phyloP scores from a whole-genome alignment of 2,329 filamentous ascomycete species.

The Aspergillus arachidicola region DNA sequence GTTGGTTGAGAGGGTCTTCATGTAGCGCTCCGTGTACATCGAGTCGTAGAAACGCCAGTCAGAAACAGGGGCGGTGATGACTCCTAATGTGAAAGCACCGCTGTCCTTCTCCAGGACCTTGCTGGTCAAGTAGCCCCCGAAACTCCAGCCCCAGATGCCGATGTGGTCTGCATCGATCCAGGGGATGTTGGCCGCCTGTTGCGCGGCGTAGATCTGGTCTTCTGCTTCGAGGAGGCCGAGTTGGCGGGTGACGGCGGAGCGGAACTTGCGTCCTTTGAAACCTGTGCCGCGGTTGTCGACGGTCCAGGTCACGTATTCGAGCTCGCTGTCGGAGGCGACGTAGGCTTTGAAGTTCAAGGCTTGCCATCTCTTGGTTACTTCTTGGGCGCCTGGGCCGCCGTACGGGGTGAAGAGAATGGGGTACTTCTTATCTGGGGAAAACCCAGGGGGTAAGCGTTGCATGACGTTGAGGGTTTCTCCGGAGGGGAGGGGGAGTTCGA shows the following conservation, averaged over 20 bases:
- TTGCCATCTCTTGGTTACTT: conserved; percentile 61
- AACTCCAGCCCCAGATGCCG: conserved; percentile 71
- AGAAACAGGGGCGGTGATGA: conserved; percentile 67
- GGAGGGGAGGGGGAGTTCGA: conserved; percentile 63
- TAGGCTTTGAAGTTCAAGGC: conserved; percentile 63
- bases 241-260: conserved; percentile 58
- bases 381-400: conserved; percentile 66
- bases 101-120: conserved; percentile 68
- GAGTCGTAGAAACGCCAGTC: conserved; percentile 74
- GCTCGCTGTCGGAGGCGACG: conserved; percentile 67
- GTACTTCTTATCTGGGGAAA: conserved; percentile 65
- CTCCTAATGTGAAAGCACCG: conserved; percentile 62
- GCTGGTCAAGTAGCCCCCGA: conserved; percentile 66
- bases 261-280: conserved; percentile 65
- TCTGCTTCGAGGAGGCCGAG: conserved; percentile 65
- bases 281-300: conserved; percentile 71
- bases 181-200: conserved; percentile 52
- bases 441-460: conserved; percentile 66
- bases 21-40: conserved; percentile 73
- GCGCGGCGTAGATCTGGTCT: conserved; percentile 70
- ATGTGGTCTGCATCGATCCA: conserved; percentile 63
- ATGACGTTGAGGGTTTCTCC: conserved; percentile 66
- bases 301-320: conserved; percentile 68
- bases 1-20: conserved; percentile 64
- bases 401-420: conserved; percentile 69